These are phyloP conservation scores for Vitis hybrid DNA, from an alignment of 177 flowering plant species.

Conservation along the genomic window DNA sequence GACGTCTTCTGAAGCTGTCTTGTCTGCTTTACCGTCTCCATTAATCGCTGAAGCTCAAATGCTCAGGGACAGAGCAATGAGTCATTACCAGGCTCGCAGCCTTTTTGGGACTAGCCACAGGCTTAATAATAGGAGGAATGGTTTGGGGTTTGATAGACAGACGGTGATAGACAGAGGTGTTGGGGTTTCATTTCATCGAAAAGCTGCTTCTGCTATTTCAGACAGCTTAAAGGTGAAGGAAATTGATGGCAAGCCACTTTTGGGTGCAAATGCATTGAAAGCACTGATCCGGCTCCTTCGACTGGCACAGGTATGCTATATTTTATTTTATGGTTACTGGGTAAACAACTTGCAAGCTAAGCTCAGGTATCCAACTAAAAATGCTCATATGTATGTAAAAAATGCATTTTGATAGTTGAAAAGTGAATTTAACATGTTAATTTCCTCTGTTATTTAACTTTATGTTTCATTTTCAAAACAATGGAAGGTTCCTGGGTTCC, in stretches of 20 bases:
- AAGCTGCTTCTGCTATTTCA: conserved; percentile 57
- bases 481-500: no score
- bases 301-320: conserved; percentile 67
- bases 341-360: no score
- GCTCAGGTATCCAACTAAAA: no score
- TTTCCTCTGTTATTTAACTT: no score
- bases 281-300: conserved; percentile 81
- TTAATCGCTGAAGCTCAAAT: conserved; percentile 96
- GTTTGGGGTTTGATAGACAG: conserved; percentile 77
- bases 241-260: conserved; percentile 81
- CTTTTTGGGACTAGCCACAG: conserved; percentile 81
- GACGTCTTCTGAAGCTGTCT: conserved; percentile 92
- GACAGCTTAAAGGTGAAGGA: conserved; percentile 72
- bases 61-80: conserved; percentile 94
- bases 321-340: conserved; percentile 4
- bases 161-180: conserved; percentile 88
- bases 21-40: conserved; percentile 84
- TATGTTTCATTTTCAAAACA: no score
- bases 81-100: conserved; percentile 91
- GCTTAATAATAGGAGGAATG: conserved; percentile 59
- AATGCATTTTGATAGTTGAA: no score
- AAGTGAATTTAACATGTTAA: no score
- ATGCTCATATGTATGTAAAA: no score
- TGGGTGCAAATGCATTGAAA: conserved; percentile 75
- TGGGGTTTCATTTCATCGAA: conserved; percentile 73